Base-by-base conservation (phyloP, 768 basidiomycete genomes). In the Hygrophorus russula region DNA sequence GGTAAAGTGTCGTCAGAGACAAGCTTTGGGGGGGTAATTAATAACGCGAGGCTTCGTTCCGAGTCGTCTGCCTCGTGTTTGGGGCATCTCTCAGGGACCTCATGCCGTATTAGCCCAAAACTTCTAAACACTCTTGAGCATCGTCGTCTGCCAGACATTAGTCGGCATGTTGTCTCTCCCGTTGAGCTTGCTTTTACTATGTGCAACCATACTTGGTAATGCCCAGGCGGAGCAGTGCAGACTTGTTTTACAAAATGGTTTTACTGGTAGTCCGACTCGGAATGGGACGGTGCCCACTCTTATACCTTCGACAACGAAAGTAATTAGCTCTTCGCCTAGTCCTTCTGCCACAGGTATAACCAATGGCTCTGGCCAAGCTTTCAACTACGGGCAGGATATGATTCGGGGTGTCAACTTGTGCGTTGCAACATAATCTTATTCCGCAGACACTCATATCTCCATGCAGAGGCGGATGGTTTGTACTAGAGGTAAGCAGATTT, bases 321-420 rank as follows among this genome's bases (percentile, higher is more conserved):
- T 38, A 45, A 43, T 24, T 14, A 24, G 19, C n/a, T 30, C 50
- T 27, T 33, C 48, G 20, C 37, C 53, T 44, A 30, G 47, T 6
- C 32, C 47, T 13, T 30, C 45, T 11, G 38, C 48, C 28, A 37
- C 49, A 11, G 18, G 36, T 30, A 41, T 58, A 5, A 38, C 51
- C 19, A 40, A 49, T 4, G 50, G 57, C 18, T 45, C 55, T 11
- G 51, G 58, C 10, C 47, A 59, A 12, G 58, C 67, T 4, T 73
- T 74, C 51, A 58, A 61, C 41, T 76, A 74, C 51, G 64, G 64
- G 19, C 61, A 44, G 14, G 58, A 65, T 14, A 66, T 63, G 20
- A 67, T 80, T 42, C 65, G 77, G 13, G 78, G 77, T 14, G 78
- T 81, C 5, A 80, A 80, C 51, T 55, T 80, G 78, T 78, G 50